Percentiles rank a stretch among this genome's conserved stretches.
These are phyloP conservation scores for Porcisia hertigi DNA, from an alignment of 208 protist species.

Conservation along the genomic window DNA sequence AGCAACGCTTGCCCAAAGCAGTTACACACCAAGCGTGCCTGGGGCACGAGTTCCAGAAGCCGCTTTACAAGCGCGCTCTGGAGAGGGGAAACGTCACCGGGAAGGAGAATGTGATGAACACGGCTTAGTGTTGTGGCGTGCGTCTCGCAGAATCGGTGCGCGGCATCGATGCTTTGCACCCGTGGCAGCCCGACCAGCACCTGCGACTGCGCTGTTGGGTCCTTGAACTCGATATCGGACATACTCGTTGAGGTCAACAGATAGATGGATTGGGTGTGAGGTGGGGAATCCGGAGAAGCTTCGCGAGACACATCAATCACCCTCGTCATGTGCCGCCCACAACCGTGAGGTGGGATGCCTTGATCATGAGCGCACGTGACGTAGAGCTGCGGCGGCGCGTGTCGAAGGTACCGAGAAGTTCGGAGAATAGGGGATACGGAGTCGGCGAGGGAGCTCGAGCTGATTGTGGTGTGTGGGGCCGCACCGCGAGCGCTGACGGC, in stretches of 20 bases:
- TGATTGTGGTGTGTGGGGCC: not conserved
- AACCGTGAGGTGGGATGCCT: not conserved
- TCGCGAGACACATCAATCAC: constrained; percentile 50
- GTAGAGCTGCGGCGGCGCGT: constrained; percentile 70
- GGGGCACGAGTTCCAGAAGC: constrained; percentile 39
- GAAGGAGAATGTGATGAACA: constrained; percentile 54
- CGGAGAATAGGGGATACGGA: constrained; percentile 8
- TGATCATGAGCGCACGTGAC: constrained; percentile 52
- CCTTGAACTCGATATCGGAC: constrained; percentile 48
- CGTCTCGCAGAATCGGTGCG: constrained; percentile 43
- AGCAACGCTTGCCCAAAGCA: constrained; percentile 57
- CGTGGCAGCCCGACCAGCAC: constrained; percentile 65
- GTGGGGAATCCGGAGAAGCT: constrained; percentile 14
- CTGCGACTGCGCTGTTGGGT: constrained; percentile 30
- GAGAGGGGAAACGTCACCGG: constrained; percentile 46
- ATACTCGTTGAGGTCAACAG: constrained; percentile 53
- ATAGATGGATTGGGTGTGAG: constrained; percentile 61
- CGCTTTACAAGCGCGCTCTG: constrained; percentile 36
- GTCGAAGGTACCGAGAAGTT: constrained; percentile 55
- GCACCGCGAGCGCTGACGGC: constrained; percentile 4
- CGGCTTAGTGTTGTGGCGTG: constrained; percentile 36
- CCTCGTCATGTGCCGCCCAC: constrained; percentile 56
- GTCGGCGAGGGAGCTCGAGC: constrained; percentile 13
- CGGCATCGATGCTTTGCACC: constrained; percentile 36
- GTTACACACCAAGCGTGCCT: constrained; percentile 54